Percentiles rank a stretch among this genome's conserved stretches.
These are phyloP conservation scores for Huntiella abstrusa DNA, from an alignment of 2,329 filamentous ascomycete species.

Conservation along the genomic window DNA sequence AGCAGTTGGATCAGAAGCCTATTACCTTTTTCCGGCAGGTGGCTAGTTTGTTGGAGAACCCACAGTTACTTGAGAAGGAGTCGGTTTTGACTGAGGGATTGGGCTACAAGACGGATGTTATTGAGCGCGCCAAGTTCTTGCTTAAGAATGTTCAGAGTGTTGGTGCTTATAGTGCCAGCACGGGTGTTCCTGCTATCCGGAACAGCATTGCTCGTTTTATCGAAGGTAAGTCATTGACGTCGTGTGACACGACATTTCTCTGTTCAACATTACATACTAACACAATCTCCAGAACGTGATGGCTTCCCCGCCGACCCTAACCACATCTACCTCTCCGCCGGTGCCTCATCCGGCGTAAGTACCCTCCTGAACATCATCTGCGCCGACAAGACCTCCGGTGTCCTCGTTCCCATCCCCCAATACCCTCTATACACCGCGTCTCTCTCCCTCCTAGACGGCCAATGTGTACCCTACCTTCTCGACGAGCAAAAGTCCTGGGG, in stretches of 20 bases:
- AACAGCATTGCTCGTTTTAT: conserved; percentile 86
- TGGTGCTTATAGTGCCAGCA: conserved; percentile 89
- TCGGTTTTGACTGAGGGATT: conserved; percentile 56
- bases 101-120: conserved; percentile 77
- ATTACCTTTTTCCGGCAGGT: conserved; percentile 99
- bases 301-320: conserved; percentile 66
- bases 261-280: conserved; percentile 5
- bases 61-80: conserved; percentile 61
- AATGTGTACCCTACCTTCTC: conserved; percentile 81
- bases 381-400: conserved; percentile 53
- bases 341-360: conserved; percentile 87
- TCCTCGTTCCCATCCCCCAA: conserved; percentile 90
- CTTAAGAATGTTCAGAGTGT: conserved; percentile 75
- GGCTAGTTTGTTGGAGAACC: conserved; percentile 81
- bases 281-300: conserved; percentile 44
- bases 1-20: conserved; percentile 97
- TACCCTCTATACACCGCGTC: conserved; percentile 96
- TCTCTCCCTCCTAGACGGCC: conserved; percentile 65
- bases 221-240: conserved; percentile 39
- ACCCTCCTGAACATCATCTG: conserved; percentile 83
- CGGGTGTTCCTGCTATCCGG: conserved; percentile 70
- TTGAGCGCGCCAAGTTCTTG: conserved; percentile 65
- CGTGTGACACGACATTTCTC: not conserved
- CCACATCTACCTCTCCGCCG: conserved; percentile 77
- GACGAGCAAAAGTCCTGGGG: conserved; percentile 77